phyloP scores from a whole-genome alignment of 1,284 basidiomycete species.

The Coniophora puteana region DNA sequence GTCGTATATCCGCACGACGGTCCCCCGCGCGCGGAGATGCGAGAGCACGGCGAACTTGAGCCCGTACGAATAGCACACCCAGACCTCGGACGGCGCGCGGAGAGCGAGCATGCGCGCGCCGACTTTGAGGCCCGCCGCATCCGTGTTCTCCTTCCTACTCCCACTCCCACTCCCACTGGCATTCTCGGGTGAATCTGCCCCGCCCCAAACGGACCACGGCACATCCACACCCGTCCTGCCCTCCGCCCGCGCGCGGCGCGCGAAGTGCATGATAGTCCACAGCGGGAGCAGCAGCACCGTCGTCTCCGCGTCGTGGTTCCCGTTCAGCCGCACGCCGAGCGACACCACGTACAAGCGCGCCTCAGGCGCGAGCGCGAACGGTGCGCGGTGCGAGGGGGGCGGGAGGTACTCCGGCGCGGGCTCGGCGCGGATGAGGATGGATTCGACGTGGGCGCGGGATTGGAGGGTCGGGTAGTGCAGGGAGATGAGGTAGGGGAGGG shows the following conservation, averaged over 20 bases:
- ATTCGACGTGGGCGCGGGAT: constrained; percentile 16
- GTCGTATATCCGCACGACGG: constrained; percentile 21
- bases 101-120: constrained; percentile 38
- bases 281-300: constrained; percentile 21
- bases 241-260: constrained; percentile 25
- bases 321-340: constrained; percentile 8
- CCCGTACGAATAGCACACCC: constrained; percentile 59
- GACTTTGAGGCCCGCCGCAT: no score
- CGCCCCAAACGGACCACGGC: constrained; percentile 53
- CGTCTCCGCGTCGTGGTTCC: constrained; percentile 3
- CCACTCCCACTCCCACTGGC: no score
- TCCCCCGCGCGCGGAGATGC: constrained; percentile 14
- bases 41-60: constrained; percentile 35
- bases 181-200: no score
- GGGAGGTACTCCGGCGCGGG: constrained; percentile 46
- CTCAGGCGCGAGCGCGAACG: constrained; percentile 19
- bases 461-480: constrained; percentile 39
- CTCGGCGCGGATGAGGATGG: constrained; percentile 45
- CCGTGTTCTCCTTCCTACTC: no score
- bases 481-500: constrained; percentile 28
- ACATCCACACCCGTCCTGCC: constrained; percentile 21
- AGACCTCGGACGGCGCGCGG: constrained; percentile 35
- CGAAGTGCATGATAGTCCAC: constrained; percentile 40
- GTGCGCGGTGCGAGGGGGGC: constrained; percentile 14
- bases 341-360: constrained; percentile 23